Conservation (phyloP, 768 basidiomycete genomes). For the Lactarius pseudohatsudake region DNA sequence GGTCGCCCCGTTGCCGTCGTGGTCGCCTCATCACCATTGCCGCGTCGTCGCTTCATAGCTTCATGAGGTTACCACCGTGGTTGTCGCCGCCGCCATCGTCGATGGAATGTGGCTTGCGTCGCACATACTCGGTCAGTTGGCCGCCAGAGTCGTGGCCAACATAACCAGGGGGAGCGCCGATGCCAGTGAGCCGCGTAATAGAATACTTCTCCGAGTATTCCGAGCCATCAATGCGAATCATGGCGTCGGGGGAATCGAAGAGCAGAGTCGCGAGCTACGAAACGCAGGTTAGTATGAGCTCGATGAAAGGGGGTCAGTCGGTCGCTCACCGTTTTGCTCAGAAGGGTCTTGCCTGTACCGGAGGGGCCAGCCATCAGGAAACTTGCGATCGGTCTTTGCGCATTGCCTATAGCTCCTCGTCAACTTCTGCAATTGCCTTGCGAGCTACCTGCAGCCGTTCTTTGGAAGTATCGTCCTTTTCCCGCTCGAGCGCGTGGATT, state of each 20-base stretch:
- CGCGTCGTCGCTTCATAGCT: too few relatives aligned
- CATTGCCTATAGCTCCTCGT: constrained; percentile 85
- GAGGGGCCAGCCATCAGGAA: constrained; percentile 93
- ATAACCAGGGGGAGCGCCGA: constrained; percentile 82
- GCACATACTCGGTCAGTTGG: constrained; percentile 90
- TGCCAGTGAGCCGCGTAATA: constrained; percentile 67
- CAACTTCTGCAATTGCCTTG: constrained; percentile 79
- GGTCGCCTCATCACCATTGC: too few relatives aligned
- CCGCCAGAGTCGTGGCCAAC: constrained; percentile 90
- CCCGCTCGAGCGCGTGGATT: constrained; percentile 90
- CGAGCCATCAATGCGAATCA: constrained; percentile 91
- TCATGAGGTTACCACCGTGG: too few relatives aligned
- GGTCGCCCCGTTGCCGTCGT: too few relatives aligned
- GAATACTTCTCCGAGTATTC: constrained; percentile 89
- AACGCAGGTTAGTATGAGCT: constrained; percentile 23
- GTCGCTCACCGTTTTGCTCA: constrained; percentile 78
- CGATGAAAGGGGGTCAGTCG: constrained; percentile 2
- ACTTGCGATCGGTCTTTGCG: constrained; percentile 84
- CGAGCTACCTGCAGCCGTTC: constrained; percentile 72
- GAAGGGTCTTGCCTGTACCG: constrained; percentile 86
- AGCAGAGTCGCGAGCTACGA: constrained; percentile 78
- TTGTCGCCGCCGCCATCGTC: too few relatives aligned
- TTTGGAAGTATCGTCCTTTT: constrained; percentile 86
- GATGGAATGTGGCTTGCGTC: constrained; percentile 87
- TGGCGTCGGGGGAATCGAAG: constrained; percentile 88